Base-by-base conservation (phyloP, 768 basidiomycete genomes). In the Mycena kentingensis region DNA sequence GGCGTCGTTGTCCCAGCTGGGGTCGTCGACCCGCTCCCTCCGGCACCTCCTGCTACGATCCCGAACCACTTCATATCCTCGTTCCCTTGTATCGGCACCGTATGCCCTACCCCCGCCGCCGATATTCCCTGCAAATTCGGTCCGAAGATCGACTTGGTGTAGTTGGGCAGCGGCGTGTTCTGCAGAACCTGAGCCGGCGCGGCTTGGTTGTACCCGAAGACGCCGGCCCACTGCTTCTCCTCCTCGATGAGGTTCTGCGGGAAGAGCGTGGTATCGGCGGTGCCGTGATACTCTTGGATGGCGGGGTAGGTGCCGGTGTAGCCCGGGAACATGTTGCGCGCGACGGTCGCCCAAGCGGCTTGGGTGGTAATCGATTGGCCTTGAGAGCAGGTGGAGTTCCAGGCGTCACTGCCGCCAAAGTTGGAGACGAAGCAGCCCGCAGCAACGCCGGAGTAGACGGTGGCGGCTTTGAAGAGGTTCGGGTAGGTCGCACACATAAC, bases 271-370 rank as follows among this genome's bases (percentile, higher is more conserved):
- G 74, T 75, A 58, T 83, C 81, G 35, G 61, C 63, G 1, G 80
- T 81, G 49, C 80, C 80, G 65, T 82, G 79, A 77, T 78, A 82
- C 43, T 79, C 67, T 62, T 79, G 77, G 59, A 83, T 69, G 55
- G 74, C 78, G 6, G 80, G 79, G 37, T 75, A 70, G 10, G 71
- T 16, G 21, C 81, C 81, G 18, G 77, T 77, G 66, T 74, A 82
- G 18, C 79, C 79, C 16, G 80, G 79, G 64, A 75, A 83, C 12
- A 73, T 80, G 29, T 60, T 64, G 47, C 72, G 69, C 26, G 78
- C 80, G 28, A 70, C 21, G 65, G 43, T 77, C 46, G 75, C 73
- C 75, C 80, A 83, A 67, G 79, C 67, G 50, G 73, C 69, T 7
- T 71, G 66, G 6, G 81, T 80, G 60, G 71, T 68, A 35, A 72